These are phyloP conservation scores for Aspergillus neotritici DNA, from an alignment of 2,329 filamentous ascomycete genomes.

Conservation along the genomic window DNA sequence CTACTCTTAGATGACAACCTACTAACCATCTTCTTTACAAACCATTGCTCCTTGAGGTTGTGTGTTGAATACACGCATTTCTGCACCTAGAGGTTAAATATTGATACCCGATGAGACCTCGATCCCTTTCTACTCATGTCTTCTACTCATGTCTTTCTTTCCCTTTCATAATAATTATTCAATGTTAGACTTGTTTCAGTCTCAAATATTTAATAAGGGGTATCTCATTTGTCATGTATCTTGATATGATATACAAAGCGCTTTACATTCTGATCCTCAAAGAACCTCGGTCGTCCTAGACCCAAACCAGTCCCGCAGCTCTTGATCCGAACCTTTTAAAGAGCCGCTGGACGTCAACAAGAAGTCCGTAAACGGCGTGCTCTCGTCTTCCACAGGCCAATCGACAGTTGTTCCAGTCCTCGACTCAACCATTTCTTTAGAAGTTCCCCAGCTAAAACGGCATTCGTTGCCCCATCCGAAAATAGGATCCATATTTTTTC, in stretches of 20 bases:
- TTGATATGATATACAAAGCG: background rate
- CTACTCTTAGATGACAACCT: slow-evolving; percentile 4
- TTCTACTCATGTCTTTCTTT: slow-evolving; percentile 1
- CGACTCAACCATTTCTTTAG: slow-evolving; percentile 85
- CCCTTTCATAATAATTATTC: slow-evolving; percentile 4
- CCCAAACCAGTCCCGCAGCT: slow-evolving; percentile 79
- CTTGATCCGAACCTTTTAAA: slow-evolving; percentile 49
- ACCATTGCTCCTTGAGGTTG: too few species aligned
- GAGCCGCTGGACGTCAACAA: slow-evolving; percentile 46
- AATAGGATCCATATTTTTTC: slow-evolving; percentile 78
- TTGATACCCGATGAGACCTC: too few species aligned
- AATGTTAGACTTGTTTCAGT: slow-evolving; percentile 10
- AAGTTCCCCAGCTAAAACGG: slow-evolving; percentile 91
- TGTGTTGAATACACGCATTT: too few species aligned
- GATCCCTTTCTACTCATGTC: background rate
- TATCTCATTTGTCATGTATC: slow-evolving; percentile 15
- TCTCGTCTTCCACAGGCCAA: slow-evolving; percentile 73
- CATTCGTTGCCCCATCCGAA: slow-evolving; percentile 96
- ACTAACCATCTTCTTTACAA: too few species aligned
- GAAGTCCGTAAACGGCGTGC: slow-evolving; percentile 70
- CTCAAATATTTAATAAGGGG: slow-evolving; percentile 9
- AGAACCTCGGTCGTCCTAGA: slow-evolving; percentile 64
- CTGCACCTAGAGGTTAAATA: too few species aligned
- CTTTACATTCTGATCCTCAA: slow-evolving; percentile 37
- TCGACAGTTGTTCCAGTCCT: slow-evolving; percentile 69